Evolutionary conservation across 495 filamentous ascomycete genomes (phyloP).

Genomic region (Penicillium bovifimosum): DNA sequence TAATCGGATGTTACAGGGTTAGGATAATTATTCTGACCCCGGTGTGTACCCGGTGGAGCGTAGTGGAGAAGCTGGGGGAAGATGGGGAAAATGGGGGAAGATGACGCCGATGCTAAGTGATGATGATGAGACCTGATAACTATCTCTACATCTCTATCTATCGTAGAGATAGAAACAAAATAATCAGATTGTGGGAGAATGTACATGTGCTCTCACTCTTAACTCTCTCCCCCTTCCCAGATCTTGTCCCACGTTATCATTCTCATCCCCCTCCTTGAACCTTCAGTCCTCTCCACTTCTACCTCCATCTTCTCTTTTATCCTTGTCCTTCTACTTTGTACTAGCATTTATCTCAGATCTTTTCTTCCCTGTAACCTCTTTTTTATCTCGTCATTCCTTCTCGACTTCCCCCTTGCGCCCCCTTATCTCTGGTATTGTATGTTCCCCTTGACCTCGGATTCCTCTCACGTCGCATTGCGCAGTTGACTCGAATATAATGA

Average conservation of each 20-base stretch:
- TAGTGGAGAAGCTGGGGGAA: conserved; percentile 3
- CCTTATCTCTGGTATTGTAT: neutral
- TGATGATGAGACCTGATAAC: conserved; percentile 15
- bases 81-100: conserved; percentile 7
- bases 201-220: neutral
- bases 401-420: conserved; percentile 1
- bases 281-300: conserved; percentile 1
- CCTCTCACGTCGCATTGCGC: no score
- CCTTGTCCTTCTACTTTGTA: neutral
- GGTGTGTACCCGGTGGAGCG: conserved; percentile 4
- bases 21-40: neutral
- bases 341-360: neutral
- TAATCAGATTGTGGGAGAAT: neutral
- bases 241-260: conserved; percentile 7
- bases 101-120: conserved; percentile 19
- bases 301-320: neutral
- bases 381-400: neutral
- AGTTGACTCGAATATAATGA: no score
- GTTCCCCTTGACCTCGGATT: neutral
- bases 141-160: neutral
- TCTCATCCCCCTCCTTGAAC: conserved; percentile 8
- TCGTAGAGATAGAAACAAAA: neutral
- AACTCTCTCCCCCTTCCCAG: neutral
- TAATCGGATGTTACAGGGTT: neutral
- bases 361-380: neutral